Conservation (phyloP, 176 grass and related monocot species). For the Pontederia crassipes region DNA sequence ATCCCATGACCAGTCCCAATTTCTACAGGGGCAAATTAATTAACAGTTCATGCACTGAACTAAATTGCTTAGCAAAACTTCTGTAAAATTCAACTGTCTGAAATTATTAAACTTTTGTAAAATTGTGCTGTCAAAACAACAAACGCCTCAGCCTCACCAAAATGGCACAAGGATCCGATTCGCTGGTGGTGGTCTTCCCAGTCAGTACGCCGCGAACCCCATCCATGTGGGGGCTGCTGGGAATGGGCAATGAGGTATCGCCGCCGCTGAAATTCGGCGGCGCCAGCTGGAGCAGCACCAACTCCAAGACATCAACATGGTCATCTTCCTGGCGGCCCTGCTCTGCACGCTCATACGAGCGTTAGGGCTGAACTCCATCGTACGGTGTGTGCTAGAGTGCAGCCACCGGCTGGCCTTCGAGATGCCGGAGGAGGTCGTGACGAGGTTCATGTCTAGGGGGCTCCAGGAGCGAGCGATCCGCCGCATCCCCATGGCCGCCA, state of each 20-base stretch:
- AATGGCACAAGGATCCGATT: background rate
- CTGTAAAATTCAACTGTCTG: too few species aligned
- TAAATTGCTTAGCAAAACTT: too few species aligned
- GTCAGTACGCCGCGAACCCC: background rate
- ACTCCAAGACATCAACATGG: conserved; percentile 40
- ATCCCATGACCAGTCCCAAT: too few species aligned
- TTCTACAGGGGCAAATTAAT: too few species aligned
- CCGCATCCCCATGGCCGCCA: conserved; percentile 53
- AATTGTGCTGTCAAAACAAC: background rate
- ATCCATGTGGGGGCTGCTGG: conserved; percentile 7
- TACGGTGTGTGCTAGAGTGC: conserved; percentile 37
- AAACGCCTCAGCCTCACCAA: background rate
- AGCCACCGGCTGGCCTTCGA: conserved; percentile 30
- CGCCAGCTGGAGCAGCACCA: background rate
- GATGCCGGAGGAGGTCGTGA: background rate
- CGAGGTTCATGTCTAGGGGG: background rate
- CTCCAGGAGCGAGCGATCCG: conserved; percentile 38
- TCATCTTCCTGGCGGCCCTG: conserved; percentile 62
- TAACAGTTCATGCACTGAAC: too few species aligned
- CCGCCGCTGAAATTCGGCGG: background rate
- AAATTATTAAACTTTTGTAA: too few species aligned
- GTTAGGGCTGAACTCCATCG: conserved; percentile 48
- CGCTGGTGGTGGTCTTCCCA: background rate
- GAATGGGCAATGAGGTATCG: background rate
- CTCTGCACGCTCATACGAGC: conserved; percentile 53